Base-by-base conservation (phyloP, 2,329 filamentous ascomycete genomes). In the Fusarium kyushuense region DNA sequence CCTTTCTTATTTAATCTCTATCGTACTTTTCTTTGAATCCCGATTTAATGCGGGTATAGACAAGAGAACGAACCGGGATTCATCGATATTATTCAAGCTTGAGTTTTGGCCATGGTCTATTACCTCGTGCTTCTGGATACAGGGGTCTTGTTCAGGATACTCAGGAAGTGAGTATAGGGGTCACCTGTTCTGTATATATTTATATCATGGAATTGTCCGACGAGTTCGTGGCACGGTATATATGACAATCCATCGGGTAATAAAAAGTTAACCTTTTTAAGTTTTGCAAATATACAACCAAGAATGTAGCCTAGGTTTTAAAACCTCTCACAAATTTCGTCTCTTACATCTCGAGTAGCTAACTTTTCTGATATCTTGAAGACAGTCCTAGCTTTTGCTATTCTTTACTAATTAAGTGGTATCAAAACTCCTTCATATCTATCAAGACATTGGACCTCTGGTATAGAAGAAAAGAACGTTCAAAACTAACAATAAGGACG, bases 131-230 rank as follows among this genome's bases (percentile, higher is more conserved):
- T 7, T 19, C 17, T 11, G 30, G 32, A 36, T 10, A 42, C 29
- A 45, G 27, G 38, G 25, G 35, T 21, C n/a, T n/a, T 35, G 49
- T 45, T n/a, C 58, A 53, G 63, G 23, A 45, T 46, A 12, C 23
- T 21, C 12, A 11, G 30, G 42, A 32, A 35, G 30, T 56, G 46
- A 69, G 21, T 51, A 38, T 23, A 25, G 52, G 54, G 53, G 52
- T 58, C 52, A 67, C 46, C n/a, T 59, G 60, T 32, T 43, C 3
- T 33, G 30, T 43, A 17, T n/a, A 33, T 29, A n/a, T 27, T 63
- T 41, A 16, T 54, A 27, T 54, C 36, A 17, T n/a, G 30, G 21
- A 21, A 16, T 19, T 19, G n/a, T 10, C 42, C 6, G 5, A 19
- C 8, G 7, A 30, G 12, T n/a, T 30, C 14, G 12, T 21, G 7